Conservation (phyloP, 192 early-diverging fungal species). For the Coemansia javaensis region DNA sequence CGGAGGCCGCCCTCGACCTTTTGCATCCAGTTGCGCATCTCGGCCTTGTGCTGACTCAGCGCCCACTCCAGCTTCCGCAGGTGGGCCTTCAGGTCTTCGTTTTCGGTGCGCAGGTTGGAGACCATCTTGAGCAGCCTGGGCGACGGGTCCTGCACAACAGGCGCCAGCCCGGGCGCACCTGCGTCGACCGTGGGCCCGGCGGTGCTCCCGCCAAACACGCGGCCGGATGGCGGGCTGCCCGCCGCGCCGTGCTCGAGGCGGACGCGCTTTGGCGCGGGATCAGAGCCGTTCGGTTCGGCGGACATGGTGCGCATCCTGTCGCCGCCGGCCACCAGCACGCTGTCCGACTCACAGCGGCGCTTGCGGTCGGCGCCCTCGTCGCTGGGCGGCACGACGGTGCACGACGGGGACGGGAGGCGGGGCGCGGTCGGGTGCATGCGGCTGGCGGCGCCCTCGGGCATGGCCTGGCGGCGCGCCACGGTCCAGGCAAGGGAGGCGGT, state of each 20-base stretch:
- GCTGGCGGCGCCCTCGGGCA: conserved; percentile 8
- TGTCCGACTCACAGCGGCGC: neutral
- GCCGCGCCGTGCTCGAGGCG: conserved; percentile 17
- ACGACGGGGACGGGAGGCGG: conserved; percentile 1
- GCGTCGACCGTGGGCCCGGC: neutral
- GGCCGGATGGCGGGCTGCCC: neutral
- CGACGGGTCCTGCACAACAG: neutral
- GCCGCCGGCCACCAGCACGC: neutral
- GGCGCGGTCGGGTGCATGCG: conserved; percentile 29
- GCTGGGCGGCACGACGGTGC: neutral
- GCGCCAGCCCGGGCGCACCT: neutral
- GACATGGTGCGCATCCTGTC: neutral
- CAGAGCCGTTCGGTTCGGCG: neutral
- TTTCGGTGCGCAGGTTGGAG: conserved; percentile 33
- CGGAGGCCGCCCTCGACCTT: conserved; percentile 28
- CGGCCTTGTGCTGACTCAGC: conserved; percentile 31
- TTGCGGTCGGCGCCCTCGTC: conserved; percentile 10
- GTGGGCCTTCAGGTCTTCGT: conserved; percentile 30
- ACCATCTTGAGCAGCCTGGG: neutral
- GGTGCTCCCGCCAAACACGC: conserved; percentile 1
- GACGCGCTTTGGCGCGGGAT: conserved; percentile 9
- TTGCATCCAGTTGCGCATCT: conserved; percentile 38
- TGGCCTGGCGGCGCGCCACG: conserved; percentile 11
- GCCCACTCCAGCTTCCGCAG: conserved; percentile 28
- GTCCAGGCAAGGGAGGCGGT: conserved; percentile 10